Evolutionary conservation across 2,329 filamentous ascomycete species (phyloP).

Genomic region (Diaporthe citri): DNA sequence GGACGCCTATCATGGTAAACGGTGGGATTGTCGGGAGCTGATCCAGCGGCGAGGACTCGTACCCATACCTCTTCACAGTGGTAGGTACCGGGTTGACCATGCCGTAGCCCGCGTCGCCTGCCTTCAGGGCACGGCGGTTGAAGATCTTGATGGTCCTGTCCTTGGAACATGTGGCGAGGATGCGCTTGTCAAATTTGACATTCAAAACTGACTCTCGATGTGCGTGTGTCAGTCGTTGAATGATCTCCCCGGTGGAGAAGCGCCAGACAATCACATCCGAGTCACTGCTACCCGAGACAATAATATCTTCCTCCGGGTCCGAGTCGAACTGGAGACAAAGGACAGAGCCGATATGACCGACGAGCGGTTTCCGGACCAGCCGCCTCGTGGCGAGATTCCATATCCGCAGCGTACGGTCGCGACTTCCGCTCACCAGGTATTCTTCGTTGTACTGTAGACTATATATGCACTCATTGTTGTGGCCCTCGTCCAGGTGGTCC

Average conservation of each 20-base stretch:
- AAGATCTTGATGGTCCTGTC: conserved; percentile 98
- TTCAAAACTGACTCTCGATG: conserved; percentile 95
- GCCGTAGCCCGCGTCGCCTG: conserved; percentile 69
- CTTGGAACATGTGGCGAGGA: conserved; percentile 96
- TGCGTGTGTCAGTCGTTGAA: conserved; percentile 81
- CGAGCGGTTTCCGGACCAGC: conserved; percentile 78
- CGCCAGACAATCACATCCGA: conserved; percentile 91
- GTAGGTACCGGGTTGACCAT: conserved; percentile 65
- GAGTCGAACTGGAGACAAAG: conserved; percentile 96
- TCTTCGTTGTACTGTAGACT: conserved; percentile 89
- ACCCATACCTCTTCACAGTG: conserved; percentile 67
- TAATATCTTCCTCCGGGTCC: conserved; percentile 85
- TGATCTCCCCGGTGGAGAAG: conserved; percentile 88
- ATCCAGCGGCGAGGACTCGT: conserved; percentile 58
- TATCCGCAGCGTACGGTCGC: conserved; percentile 87
- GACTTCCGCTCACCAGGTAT: conserved; percentile 92
- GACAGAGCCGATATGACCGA: conserved; percentile 86
- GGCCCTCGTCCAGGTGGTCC: conserved; percentile 81
- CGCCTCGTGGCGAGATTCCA: conserved; percentile 90
- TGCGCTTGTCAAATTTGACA: conserved; percentile 89
- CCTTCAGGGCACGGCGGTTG: conserved; percentile 79
- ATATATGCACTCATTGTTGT: conserved; percentile 89
- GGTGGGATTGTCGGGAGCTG: conserved; percentile 69
- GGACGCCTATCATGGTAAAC: conserved; percentile 81
- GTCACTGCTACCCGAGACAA: conserved; percentile 97